These are phyloP conservation scores for Lichenothelia convexa DNA, from an alignment of 495 filamentous ascomycete genomes.

Conservation along the genomic window DNA sequence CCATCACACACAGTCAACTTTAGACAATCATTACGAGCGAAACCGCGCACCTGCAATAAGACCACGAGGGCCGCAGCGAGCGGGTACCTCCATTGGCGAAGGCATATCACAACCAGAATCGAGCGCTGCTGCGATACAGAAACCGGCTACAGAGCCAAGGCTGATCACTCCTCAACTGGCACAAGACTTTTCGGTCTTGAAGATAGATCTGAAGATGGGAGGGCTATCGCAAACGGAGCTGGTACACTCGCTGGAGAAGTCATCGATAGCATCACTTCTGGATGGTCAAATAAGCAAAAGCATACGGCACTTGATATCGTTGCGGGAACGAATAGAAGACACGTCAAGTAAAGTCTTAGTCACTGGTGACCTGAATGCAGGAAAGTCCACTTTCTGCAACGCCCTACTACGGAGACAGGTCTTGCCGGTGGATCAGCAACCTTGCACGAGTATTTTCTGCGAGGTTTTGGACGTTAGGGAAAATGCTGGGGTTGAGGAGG, in stretches of 20 bases:
- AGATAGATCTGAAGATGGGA: slow-evolving; percentile 83
- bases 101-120: slow-evolving; percentile 42
- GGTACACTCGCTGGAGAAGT: slow-evolving; percentile 91
- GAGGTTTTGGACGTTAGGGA: slow-evolving; percentile 86
- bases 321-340: slow-evolving; percentile 90
- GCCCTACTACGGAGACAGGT: slow-evolving; percentile 81
- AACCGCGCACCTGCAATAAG: slow-evolving; percentile 24
- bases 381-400: slow-evolving; percentile 98
- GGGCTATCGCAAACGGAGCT: slow-evolving; percentile 70
- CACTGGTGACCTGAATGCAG: slow-evolving; percentile 94
- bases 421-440: slow-evolving; percentile 89
- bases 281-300: slow-evolving; percentile 89
- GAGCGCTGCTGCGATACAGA: slow-evolving; percentile 44
- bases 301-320: slow-evolving; percentile 67
- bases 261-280: slow-evolving; percentile 69
- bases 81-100: slow-evolving; percentile 51
- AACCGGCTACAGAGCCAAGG: slow-evolving; percentile 41
- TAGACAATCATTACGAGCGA: slow-evolving; percentile 17
- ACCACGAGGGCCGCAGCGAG: slow-evolving; percentile 40
- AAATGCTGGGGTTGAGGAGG: slow-evolving; percentile 80
- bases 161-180: slow-evolving; percentile 85
- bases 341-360: slow-evolving; percentile 93
- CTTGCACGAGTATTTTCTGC: slow-evolving; percentile 97
- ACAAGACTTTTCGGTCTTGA: slow-evolving; percentile 87
- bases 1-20: slow-evolving; percentile 20